phyloP scores from a whole-genome alignment of 2,329 filamentous ascomycete genomes.

The Bertia moriformis region DNA sequence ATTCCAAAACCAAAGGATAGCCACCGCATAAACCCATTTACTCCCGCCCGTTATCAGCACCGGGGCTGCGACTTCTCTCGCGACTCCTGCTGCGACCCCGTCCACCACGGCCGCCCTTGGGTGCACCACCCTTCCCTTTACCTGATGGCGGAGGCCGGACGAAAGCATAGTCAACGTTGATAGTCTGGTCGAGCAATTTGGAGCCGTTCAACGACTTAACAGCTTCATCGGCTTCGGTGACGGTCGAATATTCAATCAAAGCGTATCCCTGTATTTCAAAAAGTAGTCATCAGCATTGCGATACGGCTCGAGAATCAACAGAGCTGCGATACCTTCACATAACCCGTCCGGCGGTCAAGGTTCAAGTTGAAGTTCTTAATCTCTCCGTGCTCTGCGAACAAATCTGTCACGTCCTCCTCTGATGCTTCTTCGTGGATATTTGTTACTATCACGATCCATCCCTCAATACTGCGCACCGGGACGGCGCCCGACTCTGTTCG shows the following conservation, averaged over 20 bases:
- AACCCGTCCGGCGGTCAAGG: slow-evolving; percentile 49
- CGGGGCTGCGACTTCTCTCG: slow-evolving; percentile 25
- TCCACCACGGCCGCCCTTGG: slow-evolving; percentile 4
- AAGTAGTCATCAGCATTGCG: not conserved
- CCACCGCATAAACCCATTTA: too few relatives aligned
- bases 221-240: slow-evolving; percentile 46
- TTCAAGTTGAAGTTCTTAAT: slow-evolving; percentile 57
- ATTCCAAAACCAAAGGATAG: too few relatives aligned
- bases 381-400: slow-evolving; percentile 52
- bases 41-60: too few relatives aligned
- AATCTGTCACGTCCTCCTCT: slow-evolving; percentile 51
- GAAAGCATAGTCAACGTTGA: slow-evolving; percentile 51
- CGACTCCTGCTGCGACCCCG: slow-evolving; percentile 26
- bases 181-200: slow-evolving; percentile 51
- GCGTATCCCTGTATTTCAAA: slow-evolving; percentile 54
- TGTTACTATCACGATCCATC: slow-evolving; percentile 56
- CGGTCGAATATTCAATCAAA: slow-evolving; percentile 50
- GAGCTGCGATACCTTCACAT: slow-evolving; percentile 41
- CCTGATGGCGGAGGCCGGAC: slow-evolving; percentile 42
- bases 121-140: slow-evolving; percentile 23
- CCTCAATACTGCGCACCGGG: slow-evolving; percentile 54
- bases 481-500: slow-evolving; percentile 26
- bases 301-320: not conserved
- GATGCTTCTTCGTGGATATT: slow-evolving; percentile 55
- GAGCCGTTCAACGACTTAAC: slow-evolving; percentile 44